Percentiles rank a stretch among this genome's conserved stretches.
Conservation (phyloP, 164 flowering plant species). For the Stephania yunnanensis region DNA sequence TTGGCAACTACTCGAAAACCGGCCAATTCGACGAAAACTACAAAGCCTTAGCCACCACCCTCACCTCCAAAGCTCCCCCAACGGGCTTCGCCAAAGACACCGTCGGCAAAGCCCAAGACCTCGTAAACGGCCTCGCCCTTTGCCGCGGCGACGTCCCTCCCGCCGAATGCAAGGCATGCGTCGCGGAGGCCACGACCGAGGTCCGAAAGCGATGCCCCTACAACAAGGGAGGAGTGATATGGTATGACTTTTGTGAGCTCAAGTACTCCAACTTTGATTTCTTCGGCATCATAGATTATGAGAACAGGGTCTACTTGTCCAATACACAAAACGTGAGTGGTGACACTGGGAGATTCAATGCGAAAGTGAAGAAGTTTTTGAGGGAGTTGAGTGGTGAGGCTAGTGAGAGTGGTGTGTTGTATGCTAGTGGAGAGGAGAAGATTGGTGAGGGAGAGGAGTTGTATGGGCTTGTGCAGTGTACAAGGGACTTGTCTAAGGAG, state of each 20-base stretch:
- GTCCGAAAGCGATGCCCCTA: constrained; percentile 28
- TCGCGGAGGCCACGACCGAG: constrained; percentile 19
- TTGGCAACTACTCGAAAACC: constrained; percentile 11
- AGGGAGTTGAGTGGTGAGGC: constrained; percentile 21
- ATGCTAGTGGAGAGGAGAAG: constrained; percentile 24
- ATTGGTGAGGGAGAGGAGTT: constrained; percentile 17
- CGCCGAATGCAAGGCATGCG: constrained; percentile 32
- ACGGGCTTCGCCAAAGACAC: constrained; percentile 20
- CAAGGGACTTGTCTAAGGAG: constrained; percentile 30
- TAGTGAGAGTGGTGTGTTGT: not conserved
- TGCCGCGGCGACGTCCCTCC: constrained; percentile 42
- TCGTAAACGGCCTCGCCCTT: constrained; percentile 22
- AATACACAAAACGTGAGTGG: constrained; percentile 21
- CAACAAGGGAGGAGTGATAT: constrained; percentile 30
- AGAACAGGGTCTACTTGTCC: constrained; percentile 27
- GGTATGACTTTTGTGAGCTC: constrained; percentile 41
- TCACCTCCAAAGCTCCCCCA: constrained; percentile 23
- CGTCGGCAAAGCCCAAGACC: not conserved
- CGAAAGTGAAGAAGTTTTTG: constrained; percentile 17
- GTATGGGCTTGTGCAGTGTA: constrained; percentile 44
- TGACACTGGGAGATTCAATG: constrained; percentile 25
- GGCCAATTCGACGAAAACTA: constrained; percentile 19
- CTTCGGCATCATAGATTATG: constrained; percentile 27
- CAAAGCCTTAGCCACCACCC: constrained; percentile 17
- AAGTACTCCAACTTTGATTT: constrained; percentile 30